Conservation (phyloP, 441 rosid genomes). For the Dalechampia spathulata region DNA sequence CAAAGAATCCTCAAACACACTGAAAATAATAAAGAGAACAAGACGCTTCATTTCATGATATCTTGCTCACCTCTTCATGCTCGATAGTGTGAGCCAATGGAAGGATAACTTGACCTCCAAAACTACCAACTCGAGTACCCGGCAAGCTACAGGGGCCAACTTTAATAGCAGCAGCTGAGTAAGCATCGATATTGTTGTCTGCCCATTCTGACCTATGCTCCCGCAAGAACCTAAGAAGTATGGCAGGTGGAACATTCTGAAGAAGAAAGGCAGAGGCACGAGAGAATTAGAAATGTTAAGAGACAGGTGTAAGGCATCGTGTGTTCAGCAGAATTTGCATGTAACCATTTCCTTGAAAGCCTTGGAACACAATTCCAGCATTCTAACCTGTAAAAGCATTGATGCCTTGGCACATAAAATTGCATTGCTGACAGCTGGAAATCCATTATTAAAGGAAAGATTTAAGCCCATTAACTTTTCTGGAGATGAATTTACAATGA, state of each 20-base stretch:
- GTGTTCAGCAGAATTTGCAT: too few relatives aligned
- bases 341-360: too few relatives aligned
- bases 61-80: conserved; percentile 78
- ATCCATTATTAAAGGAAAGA: conserved; percentile 73
- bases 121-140: conserved; percentile 72
- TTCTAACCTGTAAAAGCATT: conserved; percentile 84
- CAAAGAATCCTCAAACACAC: not conserved
- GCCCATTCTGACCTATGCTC: conserved; percentile 99
- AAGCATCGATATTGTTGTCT: conserved; percentile 87
- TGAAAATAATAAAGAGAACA: not conserved
- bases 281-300: not conserved
- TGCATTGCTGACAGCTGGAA: conserved; percentile 68
- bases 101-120: conserved; percentile 85
- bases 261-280: conserved; percentile 16
- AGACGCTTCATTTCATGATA: not conserved
- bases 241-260: conserved; percentile 93
- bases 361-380: not conserved
- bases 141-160: conserved; percentile 79
- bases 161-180: conserved; percentile 90
- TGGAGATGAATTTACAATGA: conserved; percentile 83
- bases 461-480: conserved; percentile 90
- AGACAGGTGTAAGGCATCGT: not conserved
- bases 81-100: conserved; percentile 93
- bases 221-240: conserved; percentile 83
- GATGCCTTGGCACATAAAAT: conserved; percentile 95